Evolutionary conservation across 371 early-diverging fungal genomes (phyloP).

Genomic region (Mortierella sp.): DNA sequence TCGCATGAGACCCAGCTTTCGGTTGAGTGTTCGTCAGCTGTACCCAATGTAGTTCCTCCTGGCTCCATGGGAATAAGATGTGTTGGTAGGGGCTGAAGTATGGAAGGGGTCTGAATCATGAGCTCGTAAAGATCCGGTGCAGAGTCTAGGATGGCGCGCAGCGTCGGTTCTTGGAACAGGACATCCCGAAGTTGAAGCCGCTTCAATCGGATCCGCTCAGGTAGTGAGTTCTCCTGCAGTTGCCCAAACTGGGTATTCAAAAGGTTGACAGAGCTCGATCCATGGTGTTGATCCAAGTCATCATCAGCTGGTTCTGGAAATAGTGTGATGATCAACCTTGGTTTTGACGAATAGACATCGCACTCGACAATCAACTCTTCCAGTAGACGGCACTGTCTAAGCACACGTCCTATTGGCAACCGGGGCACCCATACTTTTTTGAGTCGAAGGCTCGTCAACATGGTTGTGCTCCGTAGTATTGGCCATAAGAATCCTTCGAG

Average conservation of each 20-base stretch:
- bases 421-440: neutral
- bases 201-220: conserved; percentile 11
- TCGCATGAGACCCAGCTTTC: conserved; percentile 19
- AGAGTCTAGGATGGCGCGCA: conserved; percentile 12
- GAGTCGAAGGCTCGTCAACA: conserved; percentile 12
- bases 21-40: too few relatives aligned
- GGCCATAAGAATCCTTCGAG: conserved; percentile 20
- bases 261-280: too few relatives aligned
- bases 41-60: too few relatives aligned
- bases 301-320: neutral
- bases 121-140: conserved; percentile 23
- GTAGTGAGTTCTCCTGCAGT: neutral
- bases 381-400: conserved; percentile 14
- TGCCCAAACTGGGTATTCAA: too few relatives aligned
- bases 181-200: conserved; percentile 16
- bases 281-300: neutral
- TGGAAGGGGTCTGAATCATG: conserved; percentile 6
- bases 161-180: conserved; percentile 7
- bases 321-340: conserved; percentile 13
- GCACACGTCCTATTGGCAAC: conserved; percentile 11
- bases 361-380: conserved; percentile 18
- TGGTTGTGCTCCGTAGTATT: conserved; percentile 1
- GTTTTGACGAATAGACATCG: neutral
- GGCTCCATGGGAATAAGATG: too few relatives aligned
- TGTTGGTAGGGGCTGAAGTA: neutral